Percentiles rank a stretch among this genome's conserved stretches.
phyloP scores from a whole-genome alignment of 1,139 yeast genomes.

The Pichia sp. region DNA sequence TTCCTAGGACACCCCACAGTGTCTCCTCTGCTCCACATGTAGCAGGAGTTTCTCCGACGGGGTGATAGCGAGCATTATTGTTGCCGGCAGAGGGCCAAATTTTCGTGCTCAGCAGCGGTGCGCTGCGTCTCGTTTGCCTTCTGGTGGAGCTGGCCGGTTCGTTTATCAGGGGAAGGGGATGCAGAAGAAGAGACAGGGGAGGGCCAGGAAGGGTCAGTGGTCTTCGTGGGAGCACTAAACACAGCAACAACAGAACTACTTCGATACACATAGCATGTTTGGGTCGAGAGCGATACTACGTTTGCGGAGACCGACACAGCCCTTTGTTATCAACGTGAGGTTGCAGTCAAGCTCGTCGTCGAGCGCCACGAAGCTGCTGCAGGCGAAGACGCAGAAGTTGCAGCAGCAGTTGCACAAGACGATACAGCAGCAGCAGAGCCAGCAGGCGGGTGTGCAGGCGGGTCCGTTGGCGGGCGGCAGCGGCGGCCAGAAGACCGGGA shows the following conservation, averaged over 20 bases:
- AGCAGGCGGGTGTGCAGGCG: not conserved
- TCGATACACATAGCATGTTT: not conserved
- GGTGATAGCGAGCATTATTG: not conserved
- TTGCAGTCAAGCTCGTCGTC: slow-evolving; percentile 24
- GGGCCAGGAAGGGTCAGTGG: too few species aligned
- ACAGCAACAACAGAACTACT: not conserved
- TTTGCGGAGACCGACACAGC: not conserved
- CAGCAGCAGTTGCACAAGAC: slow-evolving; percentile 2
- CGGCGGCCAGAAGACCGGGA: slow-evolving; percentile 2
- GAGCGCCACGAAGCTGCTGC: slow-evolving; percentile 16
- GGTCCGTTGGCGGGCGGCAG: not conserved
- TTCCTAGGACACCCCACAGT: not conserved
- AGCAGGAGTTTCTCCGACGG: not conserved
- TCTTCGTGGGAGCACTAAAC: not conserved
- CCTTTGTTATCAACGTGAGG: slow-evolving; percentile 6
- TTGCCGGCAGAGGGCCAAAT: too few species aligned
- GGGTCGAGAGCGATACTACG: not conserved
- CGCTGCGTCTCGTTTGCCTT: not conserved
- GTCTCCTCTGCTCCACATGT: not conserved
- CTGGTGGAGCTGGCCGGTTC: not conserved
- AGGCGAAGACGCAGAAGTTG: slow-evolving; percentile 1
- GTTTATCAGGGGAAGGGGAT: too few species aligned
- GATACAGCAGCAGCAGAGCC: not conserved
- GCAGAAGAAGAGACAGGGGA: too few species aligned
- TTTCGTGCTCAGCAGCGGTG: not conserved